Evolutionary conservation across 2,329 filamentous ascomycete species (phyloP).

Genomic region (Ophiocordyceps unilateralis): DNA sequence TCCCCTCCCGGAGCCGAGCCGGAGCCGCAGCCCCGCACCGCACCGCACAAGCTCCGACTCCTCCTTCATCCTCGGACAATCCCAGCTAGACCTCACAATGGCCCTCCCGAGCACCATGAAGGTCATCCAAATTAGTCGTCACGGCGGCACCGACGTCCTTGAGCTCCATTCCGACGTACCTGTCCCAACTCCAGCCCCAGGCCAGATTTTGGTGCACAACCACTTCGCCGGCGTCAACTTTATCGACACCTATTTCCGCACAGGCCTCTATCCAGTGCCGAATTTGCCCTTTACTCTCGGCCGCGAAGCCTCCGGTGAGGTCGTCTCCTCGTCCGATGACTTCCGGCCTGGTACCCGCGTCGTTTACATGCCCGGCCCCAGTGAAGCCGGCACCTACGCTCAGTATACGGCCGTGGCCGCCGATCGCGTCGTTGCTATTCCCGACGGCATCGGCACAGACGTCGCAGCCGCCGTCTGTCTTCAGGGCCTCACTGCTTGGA

Average conservation of each 20-base stretch:
- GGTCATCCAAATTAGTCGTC: constrained; percentile 46
- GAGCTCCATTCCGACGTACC: constrained; percentile 48
- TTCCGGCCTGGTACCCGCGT: constrained; percentile 48
- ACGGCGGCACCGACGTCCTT: constrained; percentile 53
- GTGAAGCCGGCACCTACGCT: constrained; percentile 29
- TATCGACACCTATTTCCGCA: constrained; percentile 85
- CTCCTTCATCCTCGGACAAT: neutral
- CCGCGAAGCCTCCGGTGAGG: constrained; percentile 57
- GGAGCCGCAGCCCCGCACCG: neutral
- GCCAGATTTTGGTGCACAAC: constrained; percentile 66
- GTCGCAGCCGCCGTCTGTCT: constrained; percentile 53
- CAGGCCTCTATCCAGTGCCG: constrained; percentile 57
- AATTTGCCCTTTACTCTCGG: constrained; percentile 58
- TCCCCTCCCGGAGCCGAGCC: neutral
- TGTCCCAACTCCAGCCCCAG: constrained; percentile 49
- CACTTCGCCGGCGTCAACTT: constrained; percentile 69
- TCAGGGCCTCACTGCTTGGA: constrained; percentile 70
- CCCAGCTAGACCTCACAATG: constrained; percentile 25
- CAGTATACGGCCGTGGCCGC: constrained; percentile 38
- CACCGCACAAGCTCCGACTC: neutral
- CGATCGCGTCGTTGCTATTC: constrained; percentile 41
- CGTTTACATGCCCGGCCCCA: constrained; percentile 38
- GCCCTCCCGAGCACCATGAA: constrained; percentile 56
- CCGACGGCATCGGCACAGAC: constrained; percentile 40
- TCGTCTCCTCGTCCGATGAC: constrained; percentile 43